Conservation (phyloP, 345 rosid genomes). For the Passiflora organensis region DNA sequence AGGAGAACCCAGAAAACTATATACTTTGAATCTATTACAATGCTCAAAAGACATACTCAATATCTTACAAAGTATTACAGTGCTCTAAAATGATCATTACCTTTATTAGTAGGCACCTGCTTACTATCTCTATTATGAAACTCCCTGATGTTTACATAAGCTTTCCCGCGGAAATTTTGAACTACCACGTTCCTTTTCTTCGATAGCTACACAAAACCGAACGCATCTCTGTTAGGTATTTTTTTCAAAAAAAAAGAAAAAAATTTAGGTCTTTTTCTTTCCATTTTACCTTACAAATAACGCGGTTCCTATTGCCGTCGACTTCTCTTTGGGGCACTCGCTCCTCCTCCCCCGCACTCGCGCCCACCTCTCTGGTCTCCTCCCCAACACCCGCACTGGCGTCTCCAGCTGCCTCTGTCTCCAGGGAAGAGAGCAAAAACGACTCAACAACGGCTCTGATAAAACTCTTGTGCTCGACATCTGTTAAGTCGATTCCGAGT, state of each 20-base stretch:
- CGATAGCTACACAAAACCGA: constrained; percentile 45
- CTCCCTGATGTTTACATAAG: constrained; percentile 50
- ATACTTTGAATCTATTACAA: no score
- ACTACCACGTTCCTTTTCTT: constrained; percentile 44
- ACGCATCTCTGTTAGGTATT: not conserved
- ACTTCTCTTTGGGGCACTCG: constrained; percentile 14
- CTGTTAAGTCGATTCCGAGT: constrained; percentile 57
- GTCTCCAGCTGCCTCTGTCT: constrained; percentile 10
- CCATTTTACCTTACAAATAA: constrained; percentile 51
- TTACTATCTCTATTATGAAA: constrained; percentile 38
- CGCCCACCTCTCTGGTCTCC: constrained; percentile 7
- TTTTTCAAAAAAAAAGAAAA: not conserved
- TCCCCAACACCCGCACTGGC: not conserved
- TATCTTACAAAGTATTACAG: no score
- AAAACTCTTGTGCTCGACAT: constrained; percentile 30
- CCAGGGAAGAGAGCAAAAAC: constrained; percentile 42
- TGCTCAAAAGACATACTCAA: no score
- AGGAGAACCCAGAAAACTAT: no score
- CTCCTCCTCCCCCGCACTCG: constrained; percentile 9
- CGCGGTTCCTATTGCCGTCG: constrained; percentile 28
- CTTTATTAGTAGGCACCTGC: constrained; percentile 42
- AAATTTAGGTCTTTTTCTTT: not conserved
- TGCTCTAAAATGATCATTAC: constrained; percentile 19
- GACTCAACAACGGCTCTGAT: constrained; percentile 57
- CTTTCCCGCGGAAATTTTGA: constrained; percentile 42